Base-by-base conservation (phyloP, 306 rosid species). In the Albizia julibrissin region DNA sequence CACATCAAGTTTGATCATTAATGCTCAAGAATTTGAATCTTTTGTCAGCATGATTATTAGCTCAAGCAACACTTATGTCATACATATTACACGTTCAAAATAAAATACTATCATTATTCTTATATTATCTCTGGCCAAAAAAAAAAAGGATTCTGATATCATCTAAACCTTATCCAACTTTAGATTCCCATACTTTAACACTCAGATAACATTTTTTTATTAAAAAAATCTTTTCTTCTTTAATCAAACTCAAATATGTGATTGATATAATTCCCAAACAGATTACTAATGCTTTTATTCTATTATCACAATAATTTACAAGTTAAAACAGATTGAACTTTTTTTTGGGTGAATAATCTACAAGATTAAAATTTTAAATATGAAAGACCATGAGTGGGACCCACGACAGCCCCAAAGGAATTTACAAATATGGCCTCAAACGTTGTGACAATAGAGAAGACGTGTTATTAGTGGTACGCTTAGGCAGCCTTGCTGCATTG, bases 391-490 rank as follows among this genome's bases (percentile, higher is more conserved):
- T 21, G 46, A 34, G n/a, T 67, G 10, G 26, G 72, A 13, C 70
- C 70, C 44, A 34, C 73, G 10, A 68, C 73, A 39, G 22, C 43
- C 24, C 13, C 44, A 12, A 31, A 21, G 3, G 54, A 33, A 64
- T 27, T 87, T 84, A 90, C 34, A 80, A 69, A 75, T 58, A 34
- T 31, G 26, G 80, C 54, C 84, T 86, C 33, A 9, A 34, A n/a
- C 70, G 80, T 12, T 18, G 72, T 33, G 91, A 83, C 58, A 84
- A 75, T 1, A 82, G 46, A 74, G 88, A 84, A 40, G 88, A 85
- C 40, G 67, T 34, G 62, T 76, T 65, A 3, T 34, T 65, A 1
- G 67, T 3, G 31, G 66, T 10, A 14, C 40, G 83, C 52, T 76
- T 66, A 39, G 85, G 71, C 62, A 87, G 77, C 79, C 84, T 81